These are phyloP conservation scores for Lepidium aucheri DNA, from an alignment of 345 rosid genomes.

Conservation along the genomic window DNA sequence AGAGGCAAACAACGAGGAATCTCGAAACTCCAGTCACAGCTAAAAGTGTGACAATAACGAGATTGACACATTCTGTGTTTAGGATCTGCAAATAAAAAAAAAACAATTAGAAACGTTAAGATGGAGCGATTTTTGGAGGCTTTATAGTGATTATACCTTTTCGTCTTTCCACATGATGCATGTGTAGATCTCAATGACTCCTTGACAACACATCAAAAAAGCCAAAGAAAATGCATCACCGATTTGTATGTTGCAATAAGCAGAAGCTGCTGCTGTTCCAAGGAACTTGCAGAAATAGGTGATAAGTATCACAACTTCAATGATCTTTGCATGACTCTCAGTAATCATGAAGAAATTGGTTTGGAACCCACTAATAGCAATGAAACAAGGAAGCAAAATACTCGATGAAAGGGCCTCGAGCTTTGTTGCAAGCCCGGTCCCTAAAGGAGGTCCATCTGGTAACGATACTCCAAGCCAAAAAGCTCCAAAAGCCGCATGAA, in stretches of 20 bases:
- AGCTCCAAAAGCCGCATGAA: conserved; percentile 33
- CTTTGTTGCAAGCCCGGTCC: conserved; percentile 23
- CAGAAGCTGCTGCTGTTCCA: conserved; percentile 19
- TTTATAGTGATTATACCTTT: conserved; percentile 9
- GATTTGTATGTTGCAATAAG: conserved; percentile 16
- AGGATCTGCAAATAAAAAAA: conserved; percentile 16
- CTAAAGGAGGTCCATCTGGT: conserved; percentile 32
- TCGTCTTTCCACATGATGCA: conserved; percentile 27
- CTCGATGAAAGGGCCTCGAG: conserved; percentile 22
- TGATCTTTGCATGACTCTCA: background rate
- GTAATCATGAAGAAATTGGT: conserved; percentile 19
- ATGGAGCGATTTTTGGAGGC: background rate
- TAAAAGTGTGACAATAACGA: conserved; percentile 24
- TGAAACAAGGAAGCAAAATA: conserved; percentile 26
- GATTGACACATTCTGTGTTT: conserved; percentile 25
- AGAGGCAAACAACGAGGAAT: conserved; percentile 36
- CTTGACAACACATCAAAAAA: conserved; percentile 32
- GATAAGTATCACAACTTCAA: conserved; percentile 15
- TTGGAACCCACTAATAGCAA: conserved; percentile 28
- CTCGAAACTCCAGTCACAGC: conserved; percentile 31
- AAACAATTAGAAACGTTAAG: background rate
- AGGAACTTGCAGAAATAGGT: conserved; percentile 20
- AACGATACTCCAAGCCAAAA: conserved; percentile 30
- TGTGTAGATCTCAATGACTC: conserved; percentile 28
- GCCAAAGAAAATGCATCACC: conserved; percentile 23